These are phyloP conservation scores for Wickerhamiella vanderwaltii DNA, from an alignment of 805 yeast genomes.

Conservation along the genomic window DNA sequence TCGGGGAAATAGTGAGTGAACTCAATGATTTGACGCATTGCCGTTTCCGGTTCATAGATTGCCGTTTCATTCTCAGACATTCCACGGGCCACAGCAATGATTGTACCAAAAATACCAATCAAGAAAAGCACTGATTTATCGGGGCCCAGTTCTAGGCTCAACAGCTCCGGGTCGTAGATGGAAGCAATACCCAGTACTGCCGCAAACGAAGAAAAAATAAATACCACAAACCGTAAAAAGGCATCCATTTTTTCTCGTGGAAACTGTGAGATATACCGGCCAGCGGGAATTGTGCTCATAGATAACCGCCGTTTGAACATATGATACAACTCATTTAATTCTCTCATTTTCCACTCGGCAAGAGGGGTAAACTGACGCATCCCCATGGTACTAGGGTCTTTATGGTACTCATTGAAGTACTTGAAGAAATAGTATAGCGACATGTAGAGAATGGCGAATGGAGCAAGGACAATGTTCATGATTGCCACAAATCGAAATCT, in stretches of 20 bases:
- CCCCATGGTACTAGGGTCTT: conserved; percentile 72
- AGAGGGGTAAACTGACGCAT: conserved; percentile 83
- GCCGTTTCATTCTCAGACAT: conserved; percentile 51
- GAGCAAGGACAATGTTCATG: conserved; percentile 69
- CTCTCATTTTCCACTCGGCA: conserved; percentile 93
- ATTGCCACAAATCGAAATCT: conserved; percentile 82
- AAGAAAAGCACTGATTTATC: conserved; percentile 78
- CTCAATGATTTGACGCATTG: conserved; percentile 65
- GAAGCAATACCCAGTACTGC: conserved; percentile 74
- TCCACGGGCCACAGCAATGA: conserved; percentile 72
- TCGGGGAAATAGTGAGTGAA: conserved; percentile 85
- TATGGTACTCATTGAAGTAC: conserved; percentile 84
- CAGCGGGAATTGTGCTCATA: conserved; percentile 66
- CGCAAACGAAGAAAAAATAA: conserved; percentile 77
- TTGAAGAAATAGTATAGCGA: conserved; percentile 73
- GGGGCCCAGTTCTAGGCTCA: conserved; percentile 76
- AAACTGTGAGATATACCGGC: conserved; percentile 76
- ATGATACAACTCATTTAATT: conserved; percentile 86
- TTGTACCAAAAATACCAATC: conserved; percentile 75
- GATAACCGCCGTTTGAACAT: conserved; percentile 69
- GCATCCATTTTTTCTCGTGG: conserved; percentile 65
- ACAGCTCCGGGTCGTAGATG: conserved; percentile 74
- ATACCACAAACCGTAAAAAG: conserved; percentile 47
- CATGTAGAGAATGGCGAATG: conserved; percentile 75
- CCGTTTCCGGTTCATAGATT: conserved; percentile 88